Evolutionary conservation across 805 yeast species (phyloP).

Genomic region (Candida manassasensis): DNA sequence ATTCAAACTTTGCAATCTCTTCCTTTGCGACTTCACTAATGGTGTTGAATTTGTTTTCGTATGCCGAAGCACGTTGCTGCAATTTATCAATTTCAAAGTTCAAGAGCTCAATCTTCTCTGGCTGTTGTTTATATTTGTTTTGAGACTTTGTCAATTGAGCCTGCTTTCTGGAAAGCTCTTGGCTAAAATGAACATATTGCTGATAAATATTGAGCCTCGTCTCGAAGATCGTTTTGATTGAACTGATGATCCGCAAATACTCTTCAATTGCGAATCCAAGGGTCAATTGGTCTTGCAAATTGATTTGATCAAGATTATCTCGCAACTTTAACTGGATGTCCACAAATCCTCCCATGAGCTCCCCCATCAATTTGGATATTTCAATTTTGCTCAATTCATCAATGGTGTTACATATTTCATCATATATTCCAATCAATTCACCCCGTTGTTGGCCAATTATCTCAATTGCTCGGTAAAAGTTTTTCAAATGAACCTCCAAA

Average conservation of each 20-base stretch:
- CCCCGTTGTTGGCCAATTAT: slow-evolving; percentile 68
- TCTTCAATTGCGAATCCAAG: slow-evolving; percentile 86
- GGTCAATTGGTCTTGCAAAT: slow-evolving; percentile 80
- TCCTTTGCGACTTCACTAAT: slow-evolving; percentile 61
- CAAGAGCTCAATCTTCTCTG: slow-evolving; percentile 56
- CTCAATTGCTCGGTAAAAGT: slow-evolving; percentile 68
- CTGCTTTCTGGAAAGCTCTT: slow-evolving; percentile 43
- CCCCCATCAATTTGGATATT: slow-evolving; percentile 59
- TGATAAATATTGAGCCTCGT: slow-evolving; percentile 60
- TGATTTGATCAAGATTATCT: slow-evolving; percentile 71
- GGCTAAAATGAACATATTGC: slow-evolving; percentile 40
- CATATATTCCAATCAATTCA: slow-evolving; percentile 64
- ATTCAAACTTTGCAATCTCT: slow-evolving; percentile 68
- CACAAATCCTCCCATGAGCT: slow-evolving; percentile 65
- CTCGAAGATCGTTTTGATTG: slow-evolving; percentile 67
- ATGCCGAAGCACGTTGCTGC: slow-evolving; percentile 48
- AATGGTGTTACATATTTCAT: slow-evolving; percentile 55
- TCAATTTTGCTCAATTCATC: slow-evolving; percentile 69
- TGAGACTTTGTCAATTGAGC: slow-evolving; percentile 40
- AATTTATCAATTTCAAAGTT: slow-evolving; percentile 56
- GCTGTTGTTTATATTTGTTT: slow-evolving; percentile 44
- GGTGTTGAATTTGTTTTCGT: slow-evolving; percentile 56
- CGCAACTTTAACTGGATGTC: slow-evolving; percentile 65
- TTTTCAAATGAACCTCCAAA: slow-evolving; percentile 67
- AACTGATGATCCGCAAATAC: slow-evolving; percentile 70